phyloP scores from a whole-genome alignment of 768 basidiomycete genomes.

The Rhodotorula sphaerocarpa region DNA sequence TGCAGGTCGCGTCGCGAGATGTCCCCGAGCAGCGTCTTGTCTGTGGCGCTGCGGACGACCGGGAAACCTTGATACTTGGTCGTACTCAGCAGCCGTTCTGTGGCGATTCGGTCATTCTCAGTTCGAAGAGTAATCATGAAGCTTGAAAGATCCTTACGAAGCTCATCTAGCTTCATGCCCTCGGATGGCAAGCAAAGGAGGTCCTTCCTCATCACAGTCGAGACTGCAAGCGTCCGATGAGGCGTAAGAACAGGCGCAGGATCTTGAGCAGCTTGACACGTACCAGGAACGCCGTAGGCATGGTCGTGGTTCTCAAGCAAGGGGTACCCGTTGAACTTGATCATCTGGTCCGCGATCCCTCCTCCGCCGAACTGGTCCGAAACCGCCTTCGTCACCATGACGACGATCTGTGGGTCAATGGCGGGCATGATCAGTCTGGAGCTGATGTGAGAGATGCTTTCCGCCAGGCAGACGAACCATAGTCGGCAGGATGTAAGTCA shows the following conservation, averaged over 20 bases:
- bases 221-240: conserved; percentile 44
- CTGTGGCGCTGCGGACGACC: conserved; percentile 59
- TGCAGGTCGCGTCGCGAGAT: conserved; percentile 76
- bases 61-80: conserved; percentile 87
- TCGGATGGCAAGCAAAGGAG: conserved; percentile 62
- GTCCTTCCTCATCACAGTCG: conserved; percentile 79
- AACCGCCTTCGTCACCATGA: conserved; percentile 92
- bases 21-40: conserved; percentile 65
- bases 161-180: conserved; percentile 66
- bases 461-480: too few species aligned
- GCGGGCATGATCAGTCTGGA: too few species aligned
- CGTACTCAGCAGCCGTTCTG: conserved; percentile 63
- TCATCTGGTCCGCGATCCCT: conserved; percentile 95
- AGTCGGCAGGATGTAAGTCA: conserved; percentile 93
- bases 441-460: too few species aligned
- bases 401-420: conserved; percentile 61
- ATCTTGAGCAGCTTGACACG: conserved; percentile 36
- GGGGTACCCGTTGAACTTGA: conserved; percentile 92
- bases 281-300: conserved; percentile 82
- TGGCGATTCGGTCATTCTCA: neutral
- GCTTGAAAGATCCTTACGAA: conserved; percentile 54
- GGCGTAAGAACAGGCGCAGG: neutral
- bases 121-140: conserved; percentile 11
- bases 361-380: conserved; percentile 86
- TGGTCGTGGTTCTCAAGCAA: conserved; percentile 94